phyloP scores from a whole-genome alignment of 2,329 filamentous ascomycete genomes.

The Dichotomopilus funicola region DNA sequence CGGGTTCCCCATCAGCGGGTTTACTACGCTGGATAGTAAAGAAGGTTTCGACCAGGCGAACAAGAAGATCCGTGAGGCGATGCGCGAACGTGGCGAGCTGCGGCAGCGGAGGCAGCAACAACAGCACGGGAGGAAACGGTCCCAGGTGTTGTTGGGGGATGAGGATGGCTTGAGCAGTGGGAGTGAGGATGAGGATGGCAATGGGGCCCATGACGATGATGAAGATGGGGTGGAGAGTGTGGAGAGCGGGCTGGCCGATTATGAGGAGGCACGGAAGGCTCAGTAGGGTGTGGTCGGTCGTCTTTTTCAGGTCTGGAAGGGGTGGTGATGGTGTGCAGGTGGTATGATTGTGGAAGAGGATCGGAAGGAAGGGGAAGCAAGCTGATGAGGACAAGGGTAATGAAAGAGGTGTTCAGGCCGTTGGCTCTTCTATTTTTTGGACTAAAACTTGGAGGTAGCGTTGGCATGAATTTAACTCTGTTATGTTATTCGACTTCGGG shows the following conservation, averaged over 20 bases:
- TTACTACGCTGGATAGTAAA: constrained; percentile 60
- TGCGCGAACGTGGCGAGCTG: constrained; percentile 66
- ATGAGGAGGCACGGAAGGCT: constrained; percentile 13
- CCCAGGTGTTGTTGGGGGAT: constrained; percentile 30
- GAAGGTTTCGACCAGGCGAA: constrained; percentile 77
- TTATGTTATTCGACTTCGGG: no score
- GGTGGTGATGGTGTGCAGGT: background rate
- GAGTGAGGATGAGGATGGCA: constrained; percentile 9
- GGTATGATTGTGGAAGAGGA: background rate
- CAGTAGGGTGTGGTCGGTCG: background rate
- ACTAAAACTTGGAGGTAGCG: background rate
- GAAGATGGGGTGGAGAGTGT: constrained; percentile 8
- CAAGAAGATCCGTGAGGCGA: constrained; percentile 75
- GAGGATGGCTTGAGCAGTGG: constrained; percentile 30
- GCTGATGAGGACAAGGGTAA: no score
- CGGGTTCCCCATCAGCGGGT: constrained; percentile 60
- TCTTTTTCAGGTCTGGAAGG: background rate
- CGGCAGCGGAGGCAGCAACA: constrained; percentile 36
- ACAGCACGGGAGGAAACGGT: constrained; percentile 37
- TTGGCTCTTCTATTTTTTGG: background rate
- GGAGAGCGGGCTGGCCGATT: background rate
- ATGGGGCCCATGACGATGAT: constrained; percentile 3
- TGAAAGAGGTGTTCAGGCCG: no score
- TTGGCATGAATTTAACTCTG: background rate
- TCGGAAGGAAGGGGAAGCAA: no score